These are phyloP conservation scores for Crassisporium funariophilum DNA, from an alignment of 768 basidiomycete species.

Conservation along the genomic window DNA sequence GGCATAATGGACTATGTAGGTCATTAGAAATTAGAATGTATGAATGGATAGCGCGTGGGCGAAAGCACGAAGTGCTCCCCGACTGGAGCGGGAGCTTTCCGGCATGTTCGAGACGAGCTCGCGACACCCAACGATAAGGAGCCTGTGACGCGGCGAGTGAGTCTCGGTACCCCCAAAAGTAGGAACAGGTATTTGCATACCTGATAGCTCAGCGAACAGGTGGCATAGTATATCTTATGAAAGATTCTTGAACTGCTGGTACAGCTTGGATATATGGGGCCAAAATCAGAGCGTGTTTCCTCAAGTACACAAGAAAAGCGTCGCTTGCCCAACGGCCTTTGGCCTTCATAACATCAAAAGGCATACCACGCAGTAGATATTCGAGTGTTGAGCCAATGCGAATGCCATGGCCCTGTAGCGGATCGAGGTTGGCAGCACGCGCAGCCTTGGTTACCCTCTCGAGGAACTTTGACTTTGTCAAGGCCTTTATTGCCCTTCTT, in stretches of 20 bases:
- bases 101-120: too few relatives aligned
- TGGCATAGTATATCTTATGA: not conserved
- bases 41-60: too few relatives aligned
- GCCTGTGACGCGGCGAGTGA: slow-evolving; percentile 1
- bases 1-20: too few relatives aligned
- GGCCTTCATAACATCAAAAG: slow-evolving; percentile 34
- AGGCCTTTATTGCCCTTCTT: slow-evolving; percentile 17
- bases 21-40: too few relatives aligned
- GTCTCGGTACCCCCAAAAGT: not conserved
- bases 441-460: slow-evolving; percentile 11
- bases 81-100: too few relatives aligned
- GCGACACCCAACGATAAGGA: too few relatives aligned
- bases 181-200: not conserved
- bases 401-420: slow-evolving; percentile 27
- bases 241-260: not conserved
- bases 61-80: too few relatives aligned
- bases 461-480: slow-evolving; percentile 25
- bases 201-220: not conserved
- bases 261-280: slow-evolving; percentile 13
- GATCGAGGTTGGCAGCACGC: not conserved
- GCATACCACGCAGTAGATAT: slow-evolving; percentile 32
- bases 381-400: slow-evolving; percentile 30
- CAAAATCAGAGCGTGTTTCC: slow-evolving; percentile 8
- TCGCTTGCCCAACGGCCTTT: slow-evolving; percentile 36
- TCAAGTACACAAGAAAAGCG: slow-evolving; percentile 18